Evolutionary conservation across 1,139 yeast genomes (phyloP).

Genomic region (Saccharomycopsis hybrid): DNA sequence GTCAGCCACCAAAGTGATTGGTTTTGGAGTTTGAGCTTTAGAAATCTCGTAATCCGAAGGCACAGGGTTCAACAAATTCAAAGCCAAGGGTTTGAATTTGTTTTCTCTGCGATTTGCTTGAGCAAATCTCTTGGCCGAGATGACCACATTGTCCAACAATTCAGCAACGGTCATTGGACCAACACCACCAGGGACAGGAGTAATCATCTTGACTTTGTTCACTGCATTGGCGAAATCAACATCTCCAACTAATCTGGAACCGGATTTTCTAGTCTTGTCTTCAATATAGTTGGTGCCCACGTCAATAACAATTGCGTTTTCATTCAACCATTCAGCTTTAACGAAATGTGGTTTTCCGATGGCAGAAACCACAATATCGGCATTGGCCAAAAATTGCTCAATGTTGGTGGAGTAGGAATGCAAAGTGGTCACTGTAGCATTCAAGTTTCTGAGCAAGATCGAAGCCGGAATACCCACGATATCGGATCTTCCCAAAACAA

Average conservation of each 20-base stretch:
- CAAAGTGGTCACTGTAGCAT: conserved; percentile 67
- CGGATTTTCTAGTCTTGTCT: conserved; percentile 72
- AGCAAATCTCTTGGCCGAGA: conserved; percentile 54
- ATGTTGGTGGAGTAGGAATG: conserved; percentile 73
- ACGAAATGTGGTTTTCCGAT: conserved; percentile 80
- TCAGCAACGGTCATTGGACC: conserved; percentile 99
- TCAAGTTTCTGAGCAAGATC: conserved; percentile 66
- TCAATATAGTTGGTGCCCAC: conserved; percentile 91
- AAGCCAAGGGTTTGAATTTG: conserved; percentile 45
- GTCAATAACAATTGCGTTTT: conserved; percentile 82
- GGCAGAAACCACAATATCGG: conserved; percentile 91
- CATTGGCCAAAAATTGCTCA: conserved; percentile 52
- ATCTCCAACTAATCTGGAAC: conserved; percentile 88
- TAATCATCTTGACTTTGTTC: conserved; percentile 64
- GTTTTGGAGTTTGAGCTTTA: conserved; percentile 82
- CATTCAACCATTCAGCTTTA: conserved; percentile 83
- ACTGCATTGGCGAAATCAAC: conserved; percentile 72
- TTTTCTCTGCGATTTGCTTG: conserved; percentile 23
- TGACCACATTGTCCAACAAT: conserved; percentile 79
- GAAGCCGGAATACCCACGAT: conserved; percentile 96
- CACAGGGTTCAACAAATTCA: conserved; percentile 68
- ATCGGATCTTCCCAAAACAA: conserved; percentile 92
- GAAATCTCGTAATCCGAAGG: conserved; percentile 95
- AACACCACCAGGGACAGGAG: conserved; percentile 99
- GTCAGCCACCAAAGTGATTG: conserved; percentile 69